Conservation (phyloP, 768 basidiomycete genomes). For the Amanita thiersii region DNA sequence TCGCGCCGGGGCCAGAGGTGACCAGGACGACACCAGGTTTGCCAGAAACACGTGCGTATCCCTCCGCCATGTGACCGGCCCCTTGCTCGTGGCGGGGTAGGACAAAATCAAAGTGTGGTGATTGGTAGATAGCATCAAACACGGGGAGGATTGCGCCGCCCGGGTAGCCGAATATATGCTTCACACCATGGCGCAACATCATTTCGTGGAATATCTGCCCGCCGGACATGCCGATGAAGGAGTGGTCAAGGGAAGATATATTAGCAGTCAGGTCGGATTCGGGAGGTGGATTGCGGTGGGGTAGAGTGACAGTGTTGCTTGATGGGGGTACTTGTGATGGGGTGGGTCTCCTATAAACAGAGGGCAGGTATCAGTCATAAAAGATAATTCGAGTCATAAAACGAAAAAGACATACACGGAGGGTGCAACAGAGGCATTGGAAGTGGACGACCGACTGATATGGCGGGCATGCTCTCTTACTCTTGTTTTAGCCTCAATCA, state of each 20-base stretch:
- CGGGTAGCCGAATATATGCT: constrained; percentile 96
- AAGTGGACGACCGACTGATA: constrained; percentile 60
- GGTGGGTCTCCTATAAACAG: constrained; percentile 53
- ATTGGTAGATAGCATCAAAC: constrained; percentile 99
- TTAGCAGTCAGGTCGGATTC: constrained; percentile 35
- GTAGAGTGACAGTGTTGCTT: constrained; percentile 24
- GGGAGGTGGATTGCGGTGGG: constrained; percentile 25
- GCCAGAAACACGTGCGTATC: constrained; percentile 95
- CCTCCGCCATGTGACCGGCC: constrained; percentile 98
- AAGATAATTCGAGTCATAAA: background rate
- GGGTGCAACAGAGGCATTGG: constrained; percentile 54
- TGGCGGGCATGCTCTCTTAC: constrained; percentile 71
- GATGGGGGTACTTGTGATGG: constrained; percentile 40
- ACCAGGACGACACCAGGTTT: constrained; percentile 97
- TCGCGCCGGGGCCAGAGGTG: constrained; percentile 96
- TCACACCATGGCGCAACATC: constrained; percentile 96
- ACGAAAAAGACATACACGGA: constrained; percentile 39
- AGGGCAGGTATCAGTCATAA: constrained; percentile 1
- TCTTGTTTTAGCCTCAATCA: constrained; percentile 75
- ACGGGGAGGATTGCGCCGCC: constrained; percentile 98
- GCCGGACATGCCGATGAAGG: constrained; percentile 90
- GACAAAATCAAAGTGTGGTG: constrained; percentile 89
- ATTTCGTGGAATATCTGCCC: constrained; percentile 99
- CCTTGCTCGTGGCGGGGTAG: constrained; percentile 97
- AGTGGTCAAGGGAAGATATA: constrained; percentile 65